A percentile compares a stretch with the other conserved stretches of the same genome.
phyloP scores from a whole-genome alignment of 116 monocot species.

The Phalaenopsis hybrid region DNA sequence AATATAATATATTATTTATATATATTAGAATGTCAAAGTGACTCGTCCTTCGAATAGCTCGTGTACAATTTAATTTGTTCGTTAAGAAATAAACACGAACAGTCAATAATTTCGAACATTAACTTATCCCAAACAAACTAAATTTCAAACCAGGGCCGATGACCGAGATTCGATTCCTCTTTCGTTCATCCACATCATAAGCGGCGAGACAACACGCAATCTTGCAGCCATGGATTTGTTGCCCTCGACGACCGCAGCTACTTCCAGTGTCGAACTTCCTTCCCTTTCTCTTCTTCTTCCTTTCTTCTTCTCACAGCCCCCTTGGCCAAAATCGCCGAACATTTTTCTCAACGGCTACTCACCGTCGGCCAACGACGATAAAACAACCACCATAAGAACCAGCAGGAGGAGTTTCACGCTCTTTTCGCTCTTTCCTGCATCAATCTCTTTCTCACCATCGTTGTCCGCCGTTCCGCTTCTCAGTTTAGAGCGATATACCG shows the following conservation, averaged over 20 bases:
- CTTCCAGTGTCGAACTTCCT: background rate
- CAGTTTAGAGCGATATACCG: constrained; percentile 49
- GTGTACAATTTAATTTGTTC: too few relatives aligned
- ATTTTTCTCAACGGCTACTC: background rate
- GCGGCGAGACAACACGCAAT: background rate
- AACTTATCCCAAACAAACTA: too few relatives aligned
- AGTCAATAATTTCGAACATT: too few relatives aligned
- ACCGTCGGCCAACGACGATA: background rate
- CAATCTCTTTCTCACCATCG: constrained; percentile 3
- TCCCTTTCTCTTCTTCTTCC: background rate
- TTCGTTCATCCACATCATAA: background rate
- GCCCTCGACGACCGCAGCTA: background rate
- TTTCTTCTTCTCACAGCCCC: background rate
- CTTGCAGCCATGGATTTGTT: background rate
- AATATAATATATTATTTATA: too few relatives aligned
- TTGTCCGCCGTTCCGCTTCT: background rate
- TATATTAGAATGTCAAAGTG: too few relatives aligned
- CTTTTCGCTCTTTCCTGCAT: constrained; percentile 1
- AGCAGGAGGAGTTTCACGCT: constrained; percentile 15
- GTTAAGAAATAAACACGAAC: too few relatives aligned
- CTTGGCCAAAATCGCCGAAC: background rate
- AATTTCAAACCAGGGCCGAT: too few relatives aligned
- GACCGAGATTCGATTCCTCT: too few relatives aligned
- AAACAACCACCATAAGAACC: background rate
- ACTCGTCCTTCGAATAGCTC: too few relatives aligned